Base-by-base conservation (phyloP, 2,329 filamentous ascomycete genomes). In the Colletotrichum somersetense region DNA sequence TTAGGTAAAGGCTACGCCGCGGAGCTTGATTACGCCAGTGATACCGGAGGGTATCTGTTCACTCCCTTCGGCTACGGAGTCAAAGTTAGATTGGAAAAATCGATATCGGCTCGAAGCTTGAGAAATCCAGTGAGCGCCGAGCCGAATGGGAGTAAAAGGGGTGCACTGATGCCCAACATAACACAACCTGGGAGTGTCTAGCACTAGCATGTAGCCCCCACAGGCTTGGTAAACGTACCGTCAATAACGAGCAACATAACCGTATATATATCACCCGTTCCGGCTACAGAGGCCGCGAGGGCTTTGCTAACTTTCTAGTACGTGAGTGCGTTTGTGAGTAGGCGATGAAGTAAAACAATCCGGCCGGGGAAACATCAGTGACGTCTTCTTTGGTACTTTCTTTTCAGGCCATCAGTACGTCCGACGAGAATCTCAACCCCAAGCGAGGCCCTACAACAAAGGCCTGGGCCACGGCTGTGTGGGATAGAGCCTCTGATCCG, bases 301-400 rank as follows among this genome's bases (percentile, higher is more conserved):
- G 85, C 85, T 46, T 82, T 84, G 73, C 88, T 90, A 59, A 91
- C 91, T 77, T 92, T 87, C 89, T 90, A 93, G 77, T 91, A 92
- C 0, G 91, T 89, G 18, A 93, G 82, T 1, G 89, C 89, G 77
- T 92, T 92, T 8, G 89, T 89, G 89, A 86, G 74, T 91, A 92
- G 5, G 90, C 89, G 74, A 93, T 88, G 74, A 93, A 92, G 77
- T 91, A 93, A 8, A 92, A 81, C 20, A 88, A 78, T 12, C 90
- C 90, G 10, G 89, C 85, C 76, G 92, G 89, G 0, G 88, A 78
- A 5, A 87, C 91, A 35, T 87, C 84, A 0, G 86, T 84, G 1
- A 86, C 79, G 0, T 88, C 86, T 77, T 92, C 92, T 73, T 88
- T 88, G 71, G 89, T 84, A 2, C 86, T 89, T 33, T 87, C 83